These are phyloP conservation scores for Xylariaceae sp. DNA, from an alignment of 2,329 filamentous ascomycete genomes.

Conservation along the genomic window DNA sequence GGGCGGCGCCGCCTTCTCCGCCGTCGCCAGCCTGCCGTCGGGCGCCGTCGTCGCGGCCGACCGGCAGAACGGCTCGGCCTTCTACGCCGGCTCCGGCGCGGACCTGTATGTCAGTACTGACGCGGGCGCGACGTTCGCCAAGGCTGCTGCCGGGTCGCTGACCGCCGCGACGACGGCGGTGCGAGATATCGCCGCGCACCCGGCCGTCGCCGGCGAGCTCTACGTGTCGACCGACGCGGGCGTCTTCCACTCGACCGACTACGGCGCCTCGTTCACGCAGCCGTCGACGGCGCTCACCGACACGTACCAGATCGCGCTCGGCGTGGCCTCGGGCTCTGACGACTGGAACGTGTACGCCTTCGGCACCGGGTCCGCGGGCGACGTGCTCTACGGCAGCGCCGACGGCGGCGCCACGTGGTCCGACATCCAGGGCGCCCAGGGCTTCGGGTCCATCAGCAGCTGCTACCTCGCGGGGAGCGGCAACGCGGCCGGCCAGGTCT, in stretches of 20 bases:
- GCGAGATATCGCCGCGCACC: slow-evolving; percentile 49
- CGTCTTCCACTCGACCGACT: slow-evolving; percentile 46
- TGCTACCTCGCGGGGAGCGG: slow-evolving; percentile 35
- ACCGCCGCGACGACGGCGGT: slow-evolving; percentile 33
- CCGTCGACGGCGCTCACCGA: slow-evolving; percentile 28
- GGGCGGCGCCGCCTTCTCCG: slow-evolving; percentile 33
- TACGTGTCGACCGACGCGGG: slow-evolving; percentile 48
- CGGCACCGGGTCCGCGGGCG: slow-evolving; percentile 33
- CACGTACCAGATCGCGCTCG: slow-evolving; percentile 36
- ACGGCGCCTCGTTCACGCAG: slow-evolving; percentile 38
- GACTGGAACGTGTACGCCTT: slow-evolving; percentile 42
- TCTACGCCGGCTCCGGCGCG: slow-evolving; percentile 41
- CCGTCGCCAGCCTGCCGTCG: slow-evolving; percentile 36
- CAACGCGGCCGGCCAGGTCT: slow-evolving; percentile 37
- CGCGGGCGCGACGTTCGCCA: slow-evolving; percentile 35
- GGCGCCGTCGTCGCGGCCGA: slow-evolving; percentile 45
- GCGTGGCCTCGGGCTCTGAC: slow-evolving; percentile 28
- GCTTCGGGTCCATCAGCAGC: slow-evolving; percentile 36
- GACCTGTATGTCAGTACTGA: slow-evolving; percentile 46
- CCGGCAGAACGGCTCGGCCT: slow-evolving; percentile 42
- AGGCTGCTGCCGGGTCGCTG: slow-evolving; percentile 27
- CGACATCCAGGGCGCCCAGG: slow-evolving; percentile 38
- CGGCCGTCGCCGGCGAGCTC: slow-evolving; percentile 51
- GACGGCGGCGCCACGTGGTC: slow-evolving; percentile 36
- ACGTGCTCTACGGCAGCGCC: slow-evolving; percentile 36